Conservation (phyloP, 768 basidiomycete species). For the Boletus vinaceobasis region DNA sequence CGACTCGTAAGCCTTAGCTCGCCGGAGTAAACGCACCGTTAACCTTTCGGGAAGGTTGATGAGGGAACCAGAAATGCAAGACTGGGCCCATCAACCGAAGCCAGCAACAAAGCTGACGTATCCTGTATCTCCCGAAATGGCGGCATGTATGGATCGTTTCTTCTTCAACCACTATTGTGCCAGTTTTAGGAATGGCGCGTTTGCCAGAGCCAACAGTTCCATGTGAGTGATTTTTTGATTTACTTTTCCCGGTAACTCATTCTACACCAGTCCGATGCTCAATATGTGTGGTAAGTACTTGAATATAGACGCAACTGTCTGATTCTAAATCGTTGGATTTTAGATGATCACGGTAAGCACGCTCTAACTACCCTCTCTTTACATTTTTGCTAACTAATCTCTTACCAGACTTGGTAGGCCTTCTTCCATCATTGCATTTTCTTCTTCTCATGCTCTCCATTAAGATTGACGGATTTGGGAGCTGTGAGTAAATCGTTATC, state of each 20-base stretch:
- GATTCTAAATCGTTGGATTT: not conserved
- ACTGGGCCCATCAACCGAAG: conserved; percentile 69
- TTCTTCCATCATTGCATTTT: not conserved
- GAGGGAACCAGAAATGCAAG: conserved; percentile 84
- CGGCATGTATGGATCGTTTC: conserved; percentile 75
- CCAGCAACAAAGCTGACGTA: conserved; percentile 54
- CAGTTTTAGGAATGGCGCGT: conserved; percentile 81
- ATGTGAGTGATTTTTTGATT: conserved; percentile 53
- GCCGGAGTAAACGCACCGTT: not conserved
- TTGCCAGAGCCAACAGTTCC: conserved; percentile 84
- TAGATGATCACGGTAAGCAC: conserved; percentile 75
- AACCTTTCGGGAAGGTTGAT: conserved; percentile 49
- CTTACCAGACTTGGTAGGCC: conserved; percentile 45
- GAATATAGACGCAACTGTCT: not conserved
- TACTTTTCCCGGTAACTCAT: not conserved
- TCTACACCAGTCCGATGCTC: conserved; percentile 68
- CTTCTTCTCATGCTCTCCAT: not conserved
- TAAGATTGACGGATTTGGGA: conserved; percentile 81
- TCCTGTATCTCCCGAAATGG: conserved; percentile 69
- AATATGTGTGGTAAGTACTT: conserved; percentile 71
- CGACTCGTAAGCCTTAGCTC: conserved; percentile 50
- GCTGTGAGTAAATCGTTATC: conserved; percentile 49
- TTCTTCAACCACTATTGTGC: conserved; percentile 92
- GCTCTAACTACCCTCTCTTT: not conserved
- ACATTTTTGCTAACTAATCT: conserved; percentile 3